Evolutionary conservation across 139 green algal genomes (phyloP), one percentile per base, ranked within the genome.

Genomic region (Nannochloris sp.): DNA sequence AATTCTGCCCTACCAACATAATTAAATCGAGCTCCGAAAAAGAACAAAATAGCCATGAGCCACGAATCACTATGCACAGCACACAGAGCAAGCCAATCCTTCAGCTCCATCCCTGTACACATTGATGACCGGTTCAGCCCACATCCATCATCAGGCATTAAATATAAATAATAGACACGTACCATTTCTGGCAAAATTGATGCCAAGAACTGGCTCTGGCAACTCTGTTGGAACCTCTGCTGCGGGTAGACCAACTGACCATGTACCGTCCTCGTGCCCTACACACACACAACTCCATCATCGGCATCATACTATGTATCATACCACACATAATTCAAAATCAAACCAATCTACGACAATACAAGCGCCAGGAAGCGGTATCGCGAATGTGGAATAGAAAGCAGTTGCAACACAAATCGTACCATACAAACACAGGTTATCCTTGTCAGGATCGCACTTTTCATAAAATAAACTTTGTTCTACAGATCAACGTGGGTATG

Each of bases 371-470:
- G 46, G 16, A 19, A 21, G n/a, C 5, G 8, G 46, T 21, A 19
- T 25, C 46, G 16, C n/a, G 10, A 19, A 53, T 21, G 18, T 7
- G 11, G 18, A 19, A 19, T 25, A 19, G 16, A 19, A 25, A 12
- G 49, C 7, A 21, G 67, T 70, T 54, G 40, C 40, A 57, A 54
- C 29, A 27, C 16, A 12, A 34, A n/a, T 34, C 76, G 60, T 61
- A 92, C 84, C 91, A 72, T 97, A 98, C 14, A 99, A 74, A 68
- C 90, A 99, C 25, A 98, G 75, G 73, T 99, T 99, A n/a, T 98
- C 93, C 31, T 79, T 81, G 34, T 95, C 84, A 4, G 93, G 91
- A 53, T 95, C 83, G 50, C 81, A 90, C 2, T 78, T 51, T 3
- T 78, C 62, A 58, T 87, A 94, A 8, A 97, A 86, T 23, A 62